A percentile compares a stretch with the other conserved stretches of the same genome.
Conservation (phyloP, 2,329 filamentous ascomycete genomes). For the Knoxdaviesia capensis region DNA sequence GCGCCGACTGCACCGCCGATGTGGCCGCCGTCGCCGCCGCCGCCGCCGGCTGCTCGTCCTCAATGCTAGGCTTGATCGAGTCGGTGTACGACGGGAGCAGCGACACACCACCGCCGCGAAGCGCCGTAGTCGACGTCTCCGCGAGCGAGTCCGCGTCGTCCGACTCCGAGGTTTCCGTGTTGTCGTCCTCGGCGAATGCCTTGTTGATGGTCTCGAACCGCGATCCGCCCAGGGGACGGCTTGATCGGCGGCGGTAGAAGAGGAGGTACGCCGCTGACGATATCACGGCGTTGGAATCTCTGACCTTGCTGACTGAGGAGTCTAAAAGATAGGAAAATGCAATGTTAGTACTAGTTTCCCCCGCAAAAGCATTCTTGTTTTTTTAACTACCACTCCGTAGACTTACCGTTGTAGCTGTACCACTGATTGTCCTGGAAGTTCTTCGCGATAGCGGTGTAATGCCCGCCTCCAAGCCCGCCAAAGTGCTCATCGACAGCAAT, state of each 20-base stretch:
- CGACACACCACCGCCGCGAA: slow-evolving; percentile 29
- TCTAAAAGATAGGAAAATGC: slow-evolving; percentile 28
- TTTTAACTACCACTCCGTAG: background rate
- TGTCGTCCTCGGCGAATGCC: slow-evolving; percentile 31
- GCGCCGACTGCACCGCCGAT: slow-evolving; percentile 10
- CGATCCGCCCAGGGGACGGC: slow-evolving; percentile 57
- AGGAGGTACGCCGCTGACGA: slow-evolving; percentile 72
- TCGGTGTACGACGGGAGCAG: slow-evolving; percentile 14
- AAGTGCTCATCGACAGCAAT: slow-evolving; percentile 95
- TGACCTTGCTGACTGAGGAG: slow-evolving; percentile 44
- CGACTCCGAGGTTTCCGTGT: slow-evolving; percentile 26
- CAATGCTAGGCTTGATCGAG: slow-evolving; percentile 21
- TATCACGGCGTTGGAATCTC: slow-evolving; percentile 41
- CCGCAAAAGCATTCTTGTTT: background rate
- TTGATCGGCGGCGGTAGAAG: slow-evolving; percentile 81
- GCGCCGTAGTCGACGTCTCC: slow-evolving; percentile 51
- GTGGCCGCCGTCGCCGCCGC: slow-evolving; percentile 10
- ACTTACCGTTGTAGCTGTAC: slow-evolving; percentile 92
- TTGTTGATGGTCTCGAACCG: slow-evolving; percentile 52
- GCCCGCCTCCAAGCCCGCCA: slow-evolving; percentile 79
- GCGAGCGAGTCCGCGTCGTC: slow-evolving; percentile 45
- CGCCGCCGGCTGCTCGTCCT: slow-evolving; percentile 24
- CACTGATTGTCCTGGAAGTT: slow-evolving; percentile 79
- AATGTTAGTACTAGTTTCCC: background rate
- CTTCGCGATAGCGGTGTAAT: slow-evolving; percentile 88